phyloP scores from a whole-genome alignment of 371 early-diverging fungal species.

The Zopfochytrium polystomum region DNA sequence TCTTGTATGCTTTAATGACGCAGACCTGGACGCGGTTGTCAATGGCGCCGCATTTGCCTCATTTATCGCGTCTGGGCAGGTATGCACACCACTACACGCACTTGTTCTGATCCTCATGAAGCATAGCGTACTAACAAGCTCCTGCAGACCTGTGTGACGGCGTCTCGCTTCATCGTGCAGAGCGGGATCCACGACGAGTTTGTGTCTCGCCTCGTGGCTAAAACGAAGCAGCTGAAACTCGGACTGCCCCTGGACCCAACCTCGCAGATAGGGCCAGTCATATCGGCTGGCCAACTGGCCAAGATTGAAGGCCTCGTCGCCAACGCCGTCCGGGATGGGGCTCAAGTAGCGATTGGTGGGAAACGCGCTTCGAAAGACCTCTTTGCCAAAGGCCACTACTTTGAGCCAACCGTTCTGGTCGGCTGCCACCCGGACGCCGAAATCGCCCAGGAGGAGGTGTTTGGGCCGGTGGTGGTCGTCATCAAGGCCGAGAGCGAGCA shows the following conservation, averaged over 20 bases:
- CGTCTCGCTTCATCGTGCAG: constrained; percentile 75
- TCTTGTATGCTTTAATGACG: constrained; percentile 78
- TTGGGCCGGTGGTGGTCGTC: constrained; percentile 72
- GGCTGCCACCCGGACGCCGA: constrained; percentile 54
- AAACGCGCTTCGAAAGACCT: constrained; percentile 58
- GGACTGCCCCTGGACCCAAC: constrained; percentile 60
- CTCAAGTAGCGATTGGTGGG: constrained; percentile 64
- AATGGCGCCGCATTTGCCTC: constrained; percentile 33
- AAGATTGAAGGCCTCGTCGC: constrained; percentile 63
- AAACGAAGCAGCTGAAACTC: constrained; percentile 50
- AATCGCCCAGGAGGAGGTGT: constrained; percentile 76
- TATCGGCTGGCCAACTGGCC: constrained; percentile 73
- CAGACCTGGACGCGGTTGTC: constrained; percentile 74
- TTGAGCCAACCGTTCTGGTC: constrained; percentile 68
- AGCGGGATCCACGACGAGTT: constrained; percentile 71
- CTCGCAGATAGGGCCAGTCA: constrained; percentile 65
- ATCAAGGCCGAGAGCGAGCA: constrained; percentile 66
- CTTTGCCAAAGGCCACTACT: constrained; percentile 50
- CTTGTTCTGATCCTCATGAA: no score
- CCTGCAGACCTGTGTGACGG: no score
- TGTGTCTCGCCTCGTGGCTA: constrained; percentile 57
- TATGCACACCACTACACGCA: no score
- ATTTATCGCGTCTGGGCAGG: constrained; percentile 75
- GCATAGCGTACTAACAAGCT: no score
- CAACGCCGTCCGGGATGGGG: constrained; percentile 57